phyloP scores from a whole-genome alignment of 2,329 filamentous ascomycete species.

The Neurospora crassa region DNA sequence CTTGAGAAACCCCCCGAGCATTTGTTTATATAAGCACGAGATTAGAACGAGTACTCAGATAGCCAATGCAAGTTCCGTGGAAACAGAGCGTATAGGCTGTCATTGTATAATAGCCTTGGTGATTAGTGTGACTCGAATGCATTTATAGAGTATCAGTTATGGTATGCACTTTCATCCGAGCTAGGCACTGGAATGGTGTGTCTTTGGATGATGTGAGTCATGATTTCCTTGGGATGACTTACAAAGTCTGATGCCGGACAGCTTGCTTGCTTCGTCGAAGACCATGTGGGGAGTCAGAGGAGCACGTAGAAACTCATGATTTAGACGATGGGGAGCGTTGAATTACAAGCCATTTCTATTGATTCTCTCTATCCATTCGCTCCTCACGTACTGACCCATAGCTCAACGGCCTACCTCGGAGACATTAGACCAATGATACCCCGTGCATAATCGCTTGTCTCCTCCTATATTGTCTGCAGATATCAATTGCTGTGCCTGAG shows the following conservation, averaged over 20 bases:
- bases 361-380: neutral
- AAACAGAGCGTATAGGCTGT: no score
- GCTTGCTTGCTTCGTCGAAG: neutral
- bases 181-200: no score
- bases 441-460: neutral
- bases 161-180: no score
- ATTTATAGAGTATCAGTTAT: no score
- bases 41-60: no score
- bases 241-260: neutral
- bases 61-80: no score
- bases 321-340: neutral
- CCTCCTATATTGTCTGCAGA: neutral
- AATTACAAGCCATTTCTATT: neutral
- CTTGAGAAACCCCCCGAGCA: no score
- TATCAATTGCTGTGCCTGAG: neutral
- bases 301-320: neutral
- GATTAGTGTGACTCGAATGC: no score
- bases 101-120: no score
- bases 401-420: neutral
- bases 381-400: neutral
- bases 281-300: neutral
- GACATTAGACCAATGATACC: neutral
- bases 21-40: no score
- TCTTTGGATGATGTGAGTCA: neutral
- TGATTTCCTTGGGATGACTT: neutral